Base-by-base conservation (phyloP, 352 stramenopile genomes). In the Globisporangium takayamanum region DNA sequence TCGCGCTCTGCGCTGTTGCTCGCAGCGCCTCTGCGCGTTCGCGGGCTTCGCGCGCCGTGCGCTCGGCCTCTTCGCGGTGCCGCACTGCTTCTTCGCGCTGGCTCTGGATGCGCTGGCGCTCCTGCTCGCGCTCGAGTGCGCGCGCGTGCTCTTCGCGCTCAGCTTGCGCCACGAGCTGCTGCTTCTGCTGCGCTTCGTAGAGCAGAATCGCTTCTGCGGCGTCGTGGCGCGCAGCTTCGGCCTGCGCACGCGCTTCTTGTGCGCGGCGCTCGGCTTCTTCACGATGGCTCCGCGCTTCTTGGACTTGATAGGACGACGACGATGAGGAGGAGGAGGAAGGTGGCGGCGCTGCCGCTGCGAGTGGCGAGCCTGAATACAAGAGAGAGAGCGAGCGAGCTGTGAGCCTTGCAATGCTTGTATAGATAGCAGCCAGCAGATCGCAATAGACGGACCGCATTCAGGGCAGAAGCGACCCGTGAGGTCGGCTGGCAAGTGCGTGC, bases 401-500 rank as follows among this genome's bases (percentile, higher is more conserved):
- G 44, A 28, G 44, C 7, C 4, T 26, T 22, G 2, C 14, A 6
- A 11, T 47, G 41, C 41, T 3, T 5, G 28, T 33, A 33, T 5
- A 33, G 1, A 33, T 5, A 33, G 28, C 28, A 3, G n/a, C 15
- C 37, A 28, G 25, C 6, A 48, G 57, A 42, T 64, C 8, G 37
- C 28, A 30, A 45, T 20, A 50, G n/a, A 73, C 76, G 53, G 53
- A 83, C 83, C 80, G 67, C 84, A 94, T 57, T 92, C 78, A 25
- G 84, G 79, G 45, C 84, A 94, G 67, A 89, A 92, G 60, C 72
- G 68, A 5, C 72, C 74, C 25, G 73, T 74, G 39, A 79, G 68
- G 56, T 88, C 78, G 11, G 72, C 68, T 18, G 78, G 62, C 56
- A 88, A 60, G 56, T 77, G 72, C 3, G 77, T 78, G 66, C 84